Conservation (phyloP, 352 stramenopile species). For the Phytophthora citricola region DNA sequence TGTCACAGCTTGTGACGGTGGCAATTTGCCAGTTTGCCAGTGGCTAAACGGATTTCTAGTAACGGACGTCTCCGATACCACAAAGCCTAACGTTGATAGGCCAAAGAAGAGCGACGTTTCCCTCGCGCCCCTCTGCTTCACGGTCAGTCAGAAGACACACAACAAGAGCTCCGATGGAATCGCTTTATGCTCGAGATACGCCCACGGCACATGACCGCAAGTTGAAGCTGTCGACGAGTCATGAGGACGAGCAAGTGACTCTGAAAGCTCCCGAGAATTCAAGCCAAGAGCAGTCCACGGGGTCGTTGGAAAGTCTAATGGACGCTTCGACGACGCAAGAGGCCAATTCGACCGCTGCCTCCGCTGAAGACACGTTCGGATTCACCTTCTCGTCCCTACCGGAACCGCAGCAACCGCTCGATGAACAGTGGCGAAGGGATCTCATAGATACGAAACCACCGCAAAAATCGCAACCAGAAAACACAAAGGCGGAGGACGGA, state of each 20-base stretch:
- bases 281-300: conserved; percentile 2
- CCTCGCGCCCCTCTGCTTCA: conserved; percentile 10
- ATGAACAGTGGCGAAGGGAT: conserved; percentile 25
- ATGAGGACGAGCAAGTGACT: conserved; percentile 16
- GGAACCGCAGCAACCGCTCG: conserved; percentile 15
- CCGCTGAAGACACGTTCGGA: conserved; percentile 29
- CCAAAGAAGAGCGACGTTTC: conserved; percentile 30
- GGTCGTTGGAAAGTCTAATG: conserved; percentile 17
- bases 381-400: conserved; percentile 32
- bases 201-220: conserved; percentile 33
- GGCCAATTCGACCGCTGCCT: conserved; percentile 5
- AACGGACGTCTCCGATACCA: neutral
- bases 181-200: conserved; percentile 41
- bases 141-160: conserved; percentile 11
- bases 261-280: conserved; percentile 6
- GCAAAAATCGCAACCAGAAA: conserved; percentile 11
- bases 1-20: too few relatives aligned
- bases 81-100: conserved; percentile 1
- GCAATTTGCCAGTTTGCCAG: neutral
- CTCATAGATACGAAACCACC: neutral
- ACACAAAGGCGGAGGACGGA: conserved; percentile 24
- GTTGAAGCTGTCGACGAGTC: conserved; percentile 12
- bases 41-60: conserved; percentile 4
- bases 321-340: conserved; percentile 2
- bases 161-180: conserved; percentile 38